These are phyloP conservation scores for Magnolia sinica DNA, from an alignment of 164 flowering plant genomes.

Conservation along the genomic window DNA sequence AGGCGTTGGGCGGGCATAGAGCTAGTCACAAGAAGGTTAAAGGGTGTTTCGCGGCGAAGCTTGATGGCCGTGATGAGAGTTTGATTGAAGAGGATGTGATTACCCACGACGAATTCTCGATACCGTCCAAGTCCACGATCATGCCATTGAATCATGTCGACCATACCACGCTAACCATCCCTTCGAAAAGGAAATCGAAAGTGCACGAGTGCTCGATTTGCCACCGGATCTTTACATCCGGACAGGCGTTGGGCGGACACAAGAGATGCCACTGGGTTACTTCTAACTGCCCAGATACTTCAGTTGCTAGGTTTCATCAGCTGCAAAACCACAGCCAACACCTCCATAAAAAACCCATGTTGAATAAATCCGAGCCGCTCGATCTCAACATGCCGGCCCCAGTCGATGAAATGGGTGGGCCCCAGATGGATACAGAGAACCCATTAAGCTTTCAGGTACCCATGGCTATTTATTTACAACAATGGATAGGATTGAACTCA, in stretches of 20 bases:
- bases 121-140: constrained; percentile 27
- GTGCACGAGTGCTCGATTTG: constrained; percentile 89
- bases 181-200: constrained; percentile 58
- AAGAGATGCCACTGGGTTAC: constrained; percentile 98
- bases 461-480: constrained; percentile 39
- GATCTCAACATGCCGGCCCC: constrained; percentile 80
- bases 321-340: constrained; percentile 21
- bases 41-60: constrained; percentile 79
- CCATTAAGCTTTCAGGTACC: constrained; percentile 43
- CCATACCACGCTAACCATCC: not conserved
- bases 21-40: constrained; percentile 98
- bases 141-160: constrained; percentile 25
- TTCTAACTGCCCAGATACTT: constrained; percentile 45
- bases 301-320: constrained; percentile 35
- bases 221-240: constrained; percentile 73
- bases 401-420: constrained; percentile 16
- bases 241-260: constrained; percentile 94
- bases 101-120: constrained; percentile 46
- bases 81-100: constrained; percentile 47
- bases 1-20: constrained; percentile 91
- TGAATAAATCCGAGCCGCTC: constrained; percentile 32
- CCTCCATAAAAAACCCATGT: constrained; percentile 19
- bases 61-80: constrained; percentile 45
- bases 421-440: constrained; percentile 21
- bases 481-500: constrained; percentile 36